Evolutionary conservation across 495 filamentous ascomycete species (phyloP).

Genomic region (Aspergillus saccharolyticus): DNA sequence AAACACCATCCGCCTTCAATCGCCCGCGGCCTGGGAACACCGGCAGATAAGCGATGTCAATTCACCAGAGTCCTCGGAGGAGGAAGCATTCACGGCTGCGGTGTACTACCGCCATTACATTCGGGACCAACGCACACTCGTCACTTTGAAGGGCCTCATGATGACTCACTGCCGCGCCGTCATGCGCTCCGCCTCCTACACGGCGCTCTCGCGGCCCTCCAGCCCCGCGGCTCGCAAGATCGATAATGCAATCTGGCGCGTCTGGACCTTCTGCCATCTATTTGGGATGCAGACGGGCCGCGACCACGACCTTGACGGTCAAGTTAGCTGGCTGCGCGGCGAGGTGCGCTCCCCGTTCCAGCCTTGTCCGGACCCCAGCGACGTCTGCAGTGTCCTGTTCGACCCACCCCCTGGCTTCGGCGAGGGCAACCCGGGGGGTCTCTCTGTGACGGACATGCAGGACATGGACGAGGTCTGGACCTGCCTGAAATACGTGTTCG

Average conservation of each 20-base stretch:
- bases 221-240: not conserved
- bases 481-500: slow-evolving; percentile 6
- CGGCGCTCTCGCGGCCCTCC: not conserved
- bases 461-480: slow-evolving; percentile 15
- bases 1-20: slow-evolving; percentile 1
- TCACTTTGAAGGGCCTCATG: slow-evolving; percentile 8
- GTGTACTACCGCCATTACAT: slow-evolving; percentile 10
- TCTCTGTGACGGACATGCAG: slow-evolving; percentile 5
- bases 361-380: slow-evolving; percentile 8
- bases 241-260: slow-evolving; percentile 11
- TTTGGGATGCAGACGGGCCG: slow-evolving; percentile 10
- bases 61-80: not conserved
- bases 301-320: slow-evolving; percentile 7
- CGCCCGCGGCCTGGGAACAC: slow-evolving; percentile 11
- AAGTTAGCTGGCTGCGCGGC: slow-evolving; percentile 9
- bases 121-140: slow-evolving; percentile 3
- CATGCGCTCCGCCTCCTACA: not conserved
- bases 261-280: slow-evolving; percentile 13
- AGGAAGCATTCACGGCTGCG: not conserved
- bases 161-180: not conserved
- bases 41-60: slow-evolving; percentile 7
- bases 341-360: slow-evolving; percentile 1
- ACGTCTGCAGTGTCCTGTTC: slow-evolving; percentile 10
- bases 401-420: slow-evolving; percentile 7
- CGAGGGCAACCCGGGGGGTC: slow-evolving; percentile 5